Percentiles rank a stretch among this genome's conserved stretches.
These are phyloP conservation scores for Coemansia furcata DNA, from an alignment of 192 early-diverging fungal genomes.

Conservation along the genomic window DNA sequence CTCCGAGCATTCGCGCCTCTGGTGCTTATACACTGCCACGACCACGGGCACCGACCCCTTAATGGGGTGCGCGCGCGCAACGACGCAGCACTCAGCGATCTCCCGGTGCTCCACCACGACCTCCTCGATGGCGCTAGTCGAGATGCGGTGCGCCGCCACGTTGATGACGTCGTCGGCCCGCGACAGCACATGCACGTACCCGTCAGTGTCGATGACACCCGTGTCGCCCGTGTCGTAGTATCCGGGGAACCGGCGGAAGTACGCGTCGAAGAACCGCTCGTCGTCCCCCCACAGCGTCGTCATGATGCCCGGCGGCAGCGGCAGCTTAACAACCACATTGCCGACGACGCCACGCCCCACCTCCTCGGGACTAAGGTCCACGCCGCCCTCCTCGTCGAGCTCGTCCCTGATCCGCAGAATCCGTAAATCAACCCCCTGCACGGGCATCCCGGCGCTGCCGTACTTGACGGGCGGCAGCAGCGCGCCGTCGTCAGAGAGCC, in stretches of 20 bases:
- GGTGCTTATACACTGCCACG: slow-evolving; percentile 44
- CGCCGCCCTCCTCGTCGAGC: slow-evolving; percentile 33
- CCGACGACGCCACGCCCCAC: slow-evolving; percentile 63
- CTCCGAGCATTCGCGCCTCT: slow-evolving; percentile 10
- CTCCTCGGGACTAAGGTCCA: slow-evolving; percentile 35
- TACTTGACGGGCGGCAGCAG: slow-evolving; percentile 49
- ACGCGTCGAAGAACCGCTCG: slow-evolving; percentile 65
- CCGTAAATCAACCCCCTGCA: slow-evolving; percentile 75
- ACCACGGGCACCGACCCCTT: slow-evolving; percentile 65
- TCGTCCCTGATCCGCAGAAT: slow-evolving; percentile 59
- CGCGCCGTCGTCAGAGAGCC: slow-evolving; percentile 41
- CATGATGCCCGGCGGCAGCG: slow-evolving; percentile 75
- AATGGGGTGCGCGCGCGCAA: slow-evolving; percentile 61
- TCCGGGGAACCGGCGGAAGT: slow-evolving; percentile 75
- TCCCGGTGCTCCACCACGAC: slow-evolving; percentile 62
- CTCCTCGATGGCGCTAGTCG: slow-evolving; percentile 75
- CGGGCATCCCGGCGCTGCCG: slow-evolving; percentile 73
- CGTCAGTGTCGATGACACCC: slow-evolving; percentile 73
- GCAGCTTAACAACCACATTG: slow-evolving; percentile 73
- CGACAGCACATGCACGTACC: slow-evolving; percentile 69
- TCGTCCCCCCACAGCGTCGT: slow-evolving; percentile 80
- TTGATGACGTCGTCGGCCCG: slow-evolving; percentile 81
- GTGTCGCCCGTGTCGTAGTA: slow-evolving; percentile 83
- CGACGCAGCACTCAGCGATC: slow-evolving; percentile 70
- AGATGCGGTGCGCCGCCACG: slow-evolving; percentile 64